Percentiles rank a stretch among this genome's conserved stretches.
These are phyloP conservation scores for Fagus sylvatica DNA, from an alignment of 306 rosid genomes.

Conservation along the genomic window DNA sequence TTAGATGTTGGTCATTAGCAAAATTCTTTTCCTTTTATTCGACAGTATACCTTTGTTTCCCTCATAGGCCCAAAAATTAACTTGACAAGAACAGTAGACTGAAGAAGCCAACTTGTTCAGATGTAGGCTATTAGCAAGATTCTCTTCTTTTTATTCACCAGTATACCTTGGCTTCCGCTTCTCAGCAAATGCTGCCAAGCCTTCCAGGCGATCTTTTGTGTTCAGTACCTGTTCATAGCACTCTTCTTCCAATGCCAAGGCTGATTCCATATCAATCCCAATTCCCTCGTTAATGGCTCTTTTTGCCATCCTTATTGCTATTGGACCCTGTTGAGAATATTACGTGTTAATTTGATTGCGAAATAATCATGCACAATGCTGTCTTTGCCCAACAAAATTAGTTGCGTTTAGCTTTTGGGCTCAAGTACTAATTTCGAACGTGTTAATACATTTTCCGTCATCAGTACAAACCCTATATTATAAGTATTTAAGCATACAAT, in stretches of 20 bases:
- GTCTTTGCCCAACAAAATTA: background rate
- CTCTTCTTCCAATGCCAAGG: constrained; percentile 64
- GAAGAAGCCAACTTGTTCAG: background rate
- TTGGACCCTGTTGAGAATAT: constrained; percentile 68
- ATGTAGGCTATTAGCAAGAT: constrained; percentile 4
- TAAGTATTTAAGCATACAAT: background rate
- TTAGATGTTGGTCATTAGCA: too few species aligned
- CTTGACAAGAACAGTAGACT: too few species aligned
- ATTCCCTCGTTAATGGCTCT: constrained; percentile 72
- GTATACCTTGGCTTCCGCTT: constrained; percentile 77
- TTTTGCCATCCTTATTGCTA: constrained; percentile 87
- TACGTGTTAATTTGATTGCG: background rate
- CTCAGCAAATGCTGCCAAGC: constrained; percentile 86
- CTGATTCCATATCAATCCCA: constrained; percentile 54
- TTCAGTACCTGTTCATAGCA: constrained; percentile 70
- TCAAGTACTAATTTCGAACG: background rate
- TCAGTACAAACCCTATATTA: background rate
- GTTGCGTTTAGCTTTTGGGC: background rate
- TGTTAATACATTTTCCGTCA: background rate
- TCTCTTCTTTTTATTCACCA: constrained; percentile 49
- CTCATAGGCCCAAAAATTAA: too few species aligned
- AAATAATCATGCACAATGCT: background rate
- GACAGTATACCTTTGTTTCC: too few species aligned
- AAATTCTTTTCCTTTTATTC: too few species aligned
- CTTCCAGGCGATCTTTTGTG: constrained; percentile 84